Evolutionary conservation across 2,329 filamentous ascomycete genomes (phyloP), one percentile per base, ranked within the genome.

Genomic region (Botryotinia narcissicola): DNA sequence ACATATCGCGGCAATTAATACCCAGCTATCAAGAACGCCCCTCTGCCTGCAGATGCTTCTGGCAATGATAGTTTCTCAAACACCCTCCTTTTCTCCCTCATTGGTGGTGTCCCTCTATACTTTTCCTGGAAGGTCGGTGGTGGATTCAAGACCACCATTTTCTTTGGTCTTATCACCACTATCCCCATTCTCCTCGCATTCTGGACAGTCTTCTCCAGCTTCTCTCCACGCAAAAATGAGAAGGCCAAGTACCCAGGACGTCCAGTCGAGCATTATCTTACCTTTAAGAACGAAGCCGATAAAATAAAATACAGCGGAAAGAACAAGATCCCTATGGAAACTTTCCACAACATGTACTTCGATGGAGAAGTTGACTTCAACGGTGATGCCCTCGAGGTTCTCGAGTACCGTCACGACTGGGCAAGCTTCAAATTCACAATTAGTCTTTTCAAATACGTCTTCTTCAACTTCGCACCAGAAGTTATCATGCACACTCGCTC

Each of bases 281-380:
- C 89, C 75, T 96, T 96, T 87, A 93, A 94, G 80, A 86, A 85
- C 75, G 83, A 86, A 68, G 85, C 85, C 76, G 87, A 90, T 80
- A 84, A 83, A 75, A 81, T 84, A 80, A 93, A 91, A 84, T 96
- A 94, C 85, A 87, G 88, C 78, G 93, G 93, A 83, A 88, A 87
- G 83, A 92, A 88, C 85, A 95, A 92, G 85, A 94, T 96, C 75
- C 91, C 94, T 72, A 92, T 97, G 87, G 92, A 97, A 86, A 97
- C 94, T 37, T 98, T 98, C 87, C 91, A 97, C 82, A 95, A 98
- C 84, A 97, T 95, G 92, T 98, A 98, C 87, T 97, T 98, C 84
- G 92, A 96, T 81, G 94, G 93, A 74, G 91, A 97, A 74, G 94
- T 97, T 76, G 94, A 97, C 79, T 95, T 98, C 88, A 98, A 97